Evolutionary conservation across 1,284 basidiomycete species (phyloP).

Genomic region (Trametes pubescens): DNA sequence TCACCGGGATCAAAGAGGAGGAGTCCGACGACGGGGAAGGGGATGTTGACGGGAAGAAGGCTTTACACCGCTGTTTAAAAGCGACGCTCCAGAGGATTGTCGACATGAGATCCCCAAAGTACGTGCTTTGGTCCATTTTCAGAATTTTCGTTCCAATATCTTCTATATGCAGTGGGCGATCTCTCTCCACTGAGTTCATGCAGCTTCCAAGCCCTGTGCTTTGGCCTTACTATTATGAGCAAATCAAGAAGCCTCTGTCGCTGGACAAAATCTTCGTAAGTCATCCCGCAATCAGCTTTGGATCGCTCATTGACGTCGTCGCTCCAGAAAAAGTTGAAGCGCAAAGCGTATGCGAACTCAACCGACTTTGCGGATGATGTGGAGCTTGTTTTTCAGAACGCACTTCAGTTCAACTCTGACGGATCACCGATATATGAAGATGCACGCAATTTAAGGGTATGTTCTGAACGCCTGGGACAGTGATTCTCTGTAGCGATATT

Average conservation of each 20-base stretch:
- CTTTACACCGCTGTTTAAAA: slow-evolving; percentile 69
- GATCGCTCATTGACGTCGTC: background rate
- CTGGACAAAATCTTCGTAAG: slow-evolving; percentile 83
- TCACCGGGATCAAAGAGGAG: slow-evolving; percentile 54
- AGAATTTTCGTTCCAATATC: slow-evolving; percentile 2
- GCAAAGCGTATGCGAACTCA: slow-evolving; percentile 72
- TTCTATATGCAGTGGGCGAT: slow-evolving; percentile 60
- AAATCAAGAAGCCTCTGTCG: slow-evolving; percentile 85
- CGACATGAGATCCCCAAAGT: slow-evolving; percentile 73
- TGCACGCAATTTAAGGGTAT: slow-evolving; percentile 67
- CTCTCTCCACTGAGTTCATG: slow-evolving; percentile 82
- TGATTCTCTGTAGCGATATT: background rate
- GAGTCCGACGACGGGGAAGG: slow-evolving; percentile 49
- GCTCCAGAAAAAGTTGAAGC: slow-evolving; percentile 74
- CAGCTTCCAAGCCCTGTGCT: slow-evolving; percentile 80
- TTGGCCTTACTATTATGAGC: slow-evolving; percentile 88
- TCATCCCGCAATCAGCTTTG: slow-evolving; percentile 13
- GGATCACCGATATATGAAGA: slow-evolving; percentile 81
- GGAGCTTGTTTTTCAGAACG: slow-evolving; percentile 92
- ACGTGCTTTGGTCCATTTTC: slow-evolving; percentile 37
- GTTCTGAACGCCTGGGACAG: slow-evolving; percentile 32
- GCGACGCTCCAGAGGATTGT: slow-evolving; percentile 73
- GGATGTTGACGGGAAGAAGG: slow-evolving; percentile 64
- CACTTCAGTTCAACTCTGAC: slow-evolving; percentile 82
- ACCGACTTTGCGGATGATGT: slow-evolving; percentile 86